Conservation (phyloP, 192 early-diverging fungal genomes). For the Kappamyces sp. region DNA sequence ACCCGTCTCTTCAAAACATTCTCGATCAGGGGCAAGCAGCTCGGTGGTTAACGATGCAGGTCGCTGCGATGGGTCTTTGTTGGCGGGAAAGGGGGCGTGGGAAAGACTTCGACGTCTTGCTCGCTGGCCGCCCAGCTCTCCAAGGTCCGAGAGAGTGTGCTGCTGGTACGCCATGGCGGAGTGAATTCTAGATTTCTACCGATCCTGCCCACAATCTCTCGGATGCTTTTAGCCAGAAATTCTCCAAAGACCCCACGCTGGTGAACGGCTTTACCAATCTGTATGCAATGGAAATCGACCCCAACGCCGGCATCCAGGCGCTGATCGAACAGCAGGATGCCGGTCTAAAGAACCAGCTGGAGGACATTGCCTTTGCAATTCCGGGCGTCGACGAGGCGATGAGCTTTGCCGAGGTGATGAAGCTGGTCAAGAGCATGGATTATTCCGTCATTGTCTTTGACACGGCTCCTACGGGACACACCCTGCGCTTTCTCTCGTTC, state of each 20-base stretch:
- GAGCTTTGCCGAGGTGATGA: slow-evolving; percentile 99
- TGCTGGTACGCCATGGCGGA: slow-evolving; percentile 39
- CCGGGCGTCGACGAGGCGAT: slow-evolving; percentile 99
- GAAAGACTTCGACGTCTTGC: slow-evolving; percentile 81
- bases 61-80: slow-evolving; percentile 98
- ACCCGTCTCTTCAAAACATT: slow-evolving; percentile 89
- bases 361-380: slow-evolving; percentile 98
- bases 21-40: slow-evolving; percentile 69
- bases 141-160: slow-evolving; percentile 82
- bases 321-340: slow-evolving; percentile 82
- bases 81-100: slow-evolving; percentile 98
- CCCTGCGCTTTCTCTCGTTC: slow-evolving; percentile 97
- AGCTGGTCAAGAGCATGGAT: slow-evolving; percentile 98
- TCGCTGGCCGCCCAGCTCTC: slow-evolving; percentile 91
- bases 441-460: slow-evolving; percentile 98
- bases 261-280: slow-evolving; percentile 94
- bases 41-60: too few relatives aligned
- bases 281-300: slow-evolving; percentile 99
- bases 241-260: slow-evolving; percentile 88
- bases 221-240: slow-evolving; percentile 99
- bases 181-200: slow-evolving; percentile 67
- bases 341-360: slow-evolving; percentile 50
- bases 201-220: slow-evolving; percentile 99
- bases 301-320: slow-evolving; percentile 94
- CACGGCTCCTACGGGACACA: slow-evolving; percentile 98